Conservation (phyloP, 1,139 yeast species). For the Hansenula sp. region DNA sequence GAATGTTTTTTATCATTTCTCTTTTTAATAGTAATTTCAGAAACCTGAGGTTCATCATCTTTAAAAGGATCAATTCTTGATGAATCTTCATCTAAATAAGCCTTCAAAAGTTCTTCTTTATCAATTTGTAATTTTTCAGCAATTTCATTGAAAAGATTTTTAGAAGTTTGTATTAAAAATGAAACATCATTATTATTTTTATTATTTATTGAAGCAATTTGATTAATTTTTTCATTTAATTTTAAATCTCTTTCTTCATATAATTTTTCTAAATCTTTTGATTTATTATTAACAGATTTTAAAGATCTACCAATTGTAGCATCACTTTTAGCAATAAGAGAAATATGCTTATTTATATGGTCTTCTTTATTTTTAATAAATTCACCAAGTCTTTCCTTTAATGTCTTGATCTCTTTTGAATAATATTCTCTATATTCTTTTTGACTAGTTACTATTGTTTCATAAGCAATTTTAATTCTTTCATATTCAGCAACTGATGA, state of each 20-base stretch:
- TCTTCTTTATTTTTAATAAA: slow-evolving; percentile 35
- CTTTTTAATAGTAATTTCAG: slow-evolving; percentile 7
- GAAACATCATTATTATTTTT: slow-evolving; percentile 6
- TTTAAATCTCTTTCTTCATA: slow-evolving; percentile 12
- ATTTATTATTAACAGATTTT: slow-evolving; percentile 19
- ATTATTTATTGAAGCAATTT: slow-evolving; percentile 3
- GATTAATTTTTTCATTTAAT: slow-evolving; percentile 3
- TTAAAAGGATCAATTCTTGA: slow-evolving; percentile 1
- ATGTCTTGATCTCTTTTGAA: slow-evolving; percentile 30
- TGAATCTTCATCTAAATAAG: slow-evolving; percentile 5
- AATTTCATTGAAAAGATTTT: slow-evolving; percentile 14
- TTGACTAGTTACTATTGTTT: slow-evolving; percentile 53
- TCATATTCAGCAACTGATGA: slow-evolving; percentile 49
- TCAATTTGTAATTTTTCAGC: slow-evolving; percentile 10
- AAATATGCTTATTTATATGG: slow-evolving; percentile 18
- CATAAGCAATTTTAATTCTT: slow-evolving; percentile 57
- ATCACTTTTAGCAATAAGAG: slow-evolving; percentile 21
- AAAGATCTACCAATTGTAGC: slow-evolving; percentile 21
- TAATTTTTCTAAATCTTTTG: slow-evolving; percentile 15
- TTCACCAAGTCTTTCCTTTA: slow-evolving; percentile 30
- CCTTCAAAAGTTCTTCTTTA: slow-evolving; percentile 9
- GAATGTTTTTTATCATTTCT: slow-evolving; percentile 7
- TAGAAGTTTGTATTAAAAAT: slow-evolving; percentile 8
- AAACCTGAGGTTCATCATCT: too few relatives aligned
- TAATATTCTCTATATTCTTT: slow-evolving; percentile 52